Conservation (phyloP, 345 rosid genomes). For the Eucalyptus albens region DNA sequence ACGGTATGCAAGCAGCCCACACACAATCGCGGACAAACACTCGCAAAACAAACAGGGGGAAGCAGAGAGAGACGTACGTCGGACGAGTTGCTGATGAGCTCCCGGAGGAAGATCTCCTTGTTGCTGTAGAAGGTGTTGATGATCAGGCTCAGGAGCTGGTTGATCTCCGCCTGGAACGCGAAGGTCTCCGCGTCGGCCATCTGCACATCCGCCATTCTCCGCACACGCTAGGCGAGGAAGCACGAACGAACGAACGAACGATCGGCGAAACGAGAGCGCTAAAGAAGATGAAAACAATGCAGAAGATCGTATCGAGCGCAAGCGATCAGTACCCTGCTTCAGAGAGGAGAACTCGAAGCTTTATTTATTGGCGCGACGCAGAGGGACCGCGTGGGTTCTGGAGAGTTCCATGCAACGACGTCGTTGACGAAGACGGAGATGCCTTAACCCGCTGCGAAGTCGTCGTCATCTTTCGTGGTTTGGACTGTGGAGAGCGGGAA, state of each 20-base stretch:
- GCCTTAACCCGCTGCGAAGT: background rate
- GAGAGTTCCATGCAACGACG: background rate
- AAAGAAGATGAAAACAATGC: background rate
- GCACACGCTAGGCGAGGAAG: background rate
- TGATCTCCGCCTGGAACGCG: conserved; percentile 7
- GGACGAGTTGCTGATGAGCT: conserved; percentile 1
- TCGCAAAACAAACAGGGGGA: background rate
- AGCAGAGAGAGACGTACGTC: background rate
- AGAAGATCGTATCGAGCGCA: background rate
- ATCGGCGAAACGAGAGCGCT: background rate
- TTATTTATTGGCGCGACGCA: background rate
- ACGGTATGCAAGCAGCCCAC: background rate
- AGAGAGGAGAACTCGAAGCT: background rate
- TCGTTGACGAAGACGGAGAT: background rate
- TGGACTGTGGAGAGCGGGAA: background rate
- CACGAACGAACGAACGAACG: background rate
- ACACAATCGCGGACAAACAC: background rate
- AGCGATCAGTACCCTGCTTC: background rate
- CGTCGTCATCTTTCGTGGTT: background rate
- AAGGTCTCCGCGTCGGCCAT: conserved; percentile 4
- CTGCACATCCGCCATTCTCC: conserved; percentile 1
- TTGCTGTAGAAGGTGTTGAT: conserved; percentile 7
- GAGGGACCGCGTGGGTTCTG: background rate
- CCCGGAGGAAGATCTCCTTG: conserved; percentile 6
- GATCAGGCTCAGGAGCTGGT: conserved; percentile 2